These are phyloP conservation scores for Macrocystidia cucumis DNA, from an alignment of 1,284 basidiomycete species.

Conservation along the genomic window DNA sequence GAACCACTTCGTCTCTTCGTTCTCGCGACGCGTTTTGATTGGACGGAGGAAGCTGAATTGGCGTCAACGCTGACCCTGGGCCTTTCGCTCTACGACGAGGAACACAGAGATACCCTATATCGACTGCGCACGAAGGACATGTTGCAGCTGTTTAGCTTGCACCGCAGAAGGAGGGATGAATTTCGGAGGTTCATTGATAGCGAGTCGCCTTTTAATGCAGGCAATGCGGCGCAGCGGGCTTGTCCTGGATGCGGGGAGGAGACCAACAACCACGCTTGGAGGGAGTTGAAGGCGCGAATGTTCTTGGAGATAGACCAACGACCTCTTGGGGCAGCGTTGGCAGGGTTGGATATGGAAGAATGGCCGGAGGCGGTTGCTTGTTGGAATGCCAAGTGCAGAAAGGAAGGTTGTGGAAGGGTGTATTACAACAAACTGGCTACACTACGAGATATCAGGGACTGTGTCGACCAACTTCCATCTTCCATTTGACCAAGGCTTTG, in stretches of 20 bases:
- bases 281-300: slow-evolving; percentile 27
- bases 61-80: slow-evolving; percentile 26
- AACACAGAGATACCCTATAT: slow-evolving; percentile 16
- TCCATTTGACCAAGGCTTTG: too few species aligned
- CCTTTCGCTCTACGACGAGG: slow-evolving; percentile 20
- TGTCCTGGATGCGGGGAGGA: slow-evolving; percentile 21
- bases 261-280: slow-evolving; percentile 24
- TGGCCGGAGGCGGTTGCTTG: slow-evolving; percentile 26
- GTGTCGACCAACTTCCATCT: slow-evolving; percentile 17
- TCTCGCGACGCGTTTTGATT: slow-evolving; percentile 28
- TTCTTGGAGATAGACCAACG: slow-evolving; percentile 31
- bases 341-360: slow-evolving; percentile 24
- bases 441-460: slow-evolving; percentile 18
- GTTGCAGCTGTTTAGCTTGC: slow-evolving; percentile 22
- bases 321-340: slow-evolving; percentile 29
- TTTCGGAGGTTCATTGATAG: slow-evolving; percentile 21
- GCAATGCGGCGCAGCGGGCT: slow-evolving; percentile 17
- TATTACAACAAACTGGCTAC: slow-evolving; percentile 23
- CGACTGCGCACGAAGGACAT: slow-evolving; percentile 20
- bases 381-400: slow-evolving; percentile 23
- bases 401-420: slow-evolving; percentile 16
- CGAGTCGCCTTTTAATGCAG: slow-evolving; percentile 19
- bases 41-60: slow-evolving; percentile 29
- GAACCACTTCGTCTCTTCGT: slow-evolving; percentile 29
- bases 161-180: slow-evolving; percentile 22